Conservation (phyloP, 1,284 basidiomycete genomes). For the Apiotrichum gamsii region DNA sequence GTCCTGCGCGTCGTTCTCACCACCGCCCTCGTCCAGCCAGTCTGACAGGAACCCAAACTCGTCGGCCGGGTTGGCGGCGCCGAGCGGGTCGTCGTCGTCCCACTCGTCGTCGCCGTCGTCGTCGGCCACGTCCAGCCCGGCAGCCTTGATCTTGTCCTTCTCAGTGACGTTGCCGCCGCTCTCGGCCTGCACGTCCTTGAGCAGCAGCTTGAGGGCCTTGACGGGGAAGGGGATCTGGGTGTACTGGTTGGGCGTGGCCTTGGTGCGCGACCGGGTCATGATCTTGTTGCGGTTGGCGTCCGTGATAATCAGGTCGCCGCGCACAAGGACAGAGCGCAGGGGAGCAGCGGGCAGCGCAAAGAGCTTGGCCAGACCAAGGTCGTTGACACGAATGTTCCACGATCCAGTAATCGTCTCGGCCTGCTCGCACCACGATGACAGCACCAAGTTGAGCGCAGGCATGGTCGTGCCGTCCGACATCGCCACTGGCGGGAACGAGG, state of each 20-base stretch:
- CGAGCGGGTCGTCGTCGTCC: slow-evolving; percentile 65
- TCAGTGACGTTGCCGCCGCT: slow-evolving; percentile 66
- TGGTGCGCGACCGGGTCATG: slow-evolving; percentile 88
- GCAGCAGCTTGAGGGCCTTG: slow-evolving; percentile 81
- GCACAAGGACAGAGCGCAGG: slow-evolving; percentile 65
- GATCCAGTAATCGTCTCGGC: slow-evolving; percentile 89
- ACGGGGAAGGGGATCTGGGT: slow-evolving; percentile 78
- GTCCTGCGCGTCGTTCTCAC: slow-evolving; percentile 63
- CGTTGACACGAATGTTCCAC: slow-evolving; percentile 78
- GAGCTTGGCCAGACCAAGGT: slow-evolving; percentile 71
- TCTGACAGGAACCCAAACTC: slow-evolving; percentile 51
- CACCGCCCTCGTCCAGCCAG: slow-evolving; percentile 59
- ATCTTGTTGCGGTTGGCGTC: slow-evolving; percentile 76
- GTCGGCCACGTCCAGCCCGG: slow-evolving; percentile 57
- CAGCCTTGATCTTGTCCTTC: slow-evolving; percentile 55
- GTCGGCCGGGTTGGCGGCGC: slow-evolving; percentile 33
- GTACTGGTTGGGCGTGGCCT: slow-evolving; percentile 75
- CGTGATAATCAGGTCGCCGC: slow-evolving; percentile 85
- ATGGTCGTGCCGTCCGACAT: slow-evolving; percentile 51
- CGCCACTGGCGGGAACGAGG: slow-evolving; percentile 52
- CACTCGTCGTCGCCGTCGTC: slow-evolving; percentile 77
- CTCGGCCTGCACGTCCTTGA: slow-evolving; percentile 65
- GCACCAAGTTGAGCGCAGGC: slow-evolving; percentile 62
- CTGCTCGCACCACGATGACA: slow-evolving; percentile 88
- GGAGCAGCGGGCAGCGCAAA: slow-evolving; percentile 62